Conservation (phyloP, 768 basidiomycete species). For the Amanita subjunquillea region DNA sequence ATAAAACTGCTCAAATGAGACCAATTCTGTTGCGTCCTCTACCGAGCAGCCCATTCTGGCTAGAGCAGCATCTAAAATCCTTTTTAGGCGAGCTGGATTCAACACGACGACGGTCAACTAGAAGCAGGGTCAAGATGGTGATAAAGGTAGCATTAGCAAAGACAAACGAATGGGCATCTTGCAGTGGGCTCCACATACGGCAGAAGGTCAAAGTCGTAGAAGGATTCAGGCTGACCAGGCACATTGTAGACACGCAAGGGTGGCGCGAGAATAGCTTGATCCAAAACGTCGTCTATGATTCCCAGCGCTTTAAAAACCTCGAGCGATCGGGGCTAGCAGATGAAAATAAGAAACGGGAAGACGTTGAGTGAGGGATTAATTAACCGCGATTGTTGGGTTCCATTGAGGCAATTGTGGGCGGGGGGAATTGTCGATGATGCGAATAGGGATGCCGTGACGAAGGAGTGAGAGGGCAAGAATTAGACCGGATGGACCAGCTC, state of each 20-base stretch:
- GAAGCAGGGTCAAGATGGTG: neutral
- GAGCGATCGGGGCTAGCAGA: neutral
- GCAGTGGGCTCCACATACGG: conserved; percentile 9
- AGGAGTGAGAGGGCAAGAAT: conserved; percentile 31
- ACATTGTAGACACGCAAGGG: neutral
- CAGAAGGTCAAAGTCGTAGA: neutral
- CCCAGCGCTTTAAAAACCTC: neutral
- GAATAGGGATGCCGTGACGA: conserved; percentile 35
- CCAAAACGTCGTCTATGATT: neutral
- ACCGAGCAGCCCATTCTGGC: conserved; percentile 17
- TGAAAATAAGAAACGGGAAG: neutral
- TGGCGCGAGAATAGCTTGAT: neutral
- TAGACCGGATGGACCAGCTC: conserved; percentile 36
- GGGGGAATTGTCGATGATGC: conserved; percentile 38
- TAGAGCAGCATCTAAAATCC: conserved; percentile 20
- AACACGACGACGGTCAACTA: conserved; percentile 13
- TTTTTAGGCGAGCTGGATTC: conserved; percentile 18
- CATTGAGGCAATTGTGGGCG: conserved; percentile 26
- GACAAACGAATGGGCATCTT: conserved; percentile 11
- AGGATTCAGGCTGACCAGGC: neutral
- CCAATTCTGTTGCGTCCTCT: conserved; percentile 24
- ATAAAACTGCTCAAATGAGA: conserved; percentile 19
- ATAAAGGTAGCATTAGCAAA: neutral
- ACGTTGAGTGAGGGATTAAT: neutral
- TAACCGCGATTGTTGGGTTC: conserved; percentile 27